A percentile compares a stretch with the other conserved stretches of the same genome.
These are phyloP conservation scores for Russula foetens DNA, from an alignment of 768 basidiomycete species.

Conservation along the genomic window DNA sequence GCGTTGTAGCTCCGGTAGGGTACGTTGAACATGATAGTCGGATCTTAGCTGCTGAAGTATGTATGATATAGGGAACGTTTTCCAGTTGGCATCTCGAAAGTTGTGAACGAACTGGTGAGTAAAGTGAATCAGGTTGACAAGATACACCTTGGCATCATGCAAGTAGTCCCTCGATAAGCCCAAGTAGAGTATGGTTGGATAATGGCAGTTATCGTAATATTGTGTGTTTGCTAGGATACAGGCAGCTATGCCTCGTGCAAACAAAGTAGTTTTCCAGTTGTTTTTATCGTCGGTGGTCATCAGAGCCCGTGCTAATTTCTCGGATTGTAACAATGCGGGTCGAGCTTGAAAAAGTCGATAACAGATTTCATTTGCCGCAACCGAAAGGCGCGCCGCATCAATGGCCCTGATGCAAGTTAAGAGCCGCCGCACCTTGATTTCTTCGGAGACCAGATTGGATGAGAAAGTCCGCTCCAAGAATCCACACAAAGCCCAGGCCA, in stretches of 20 bases:
- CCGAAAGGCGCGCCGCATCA: background rate
- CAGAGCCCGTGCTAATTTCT: background rate
- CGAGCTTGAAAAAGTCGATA: background rate
- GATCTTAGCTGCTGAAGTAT: background rate
- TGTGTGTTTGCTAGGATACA: background rate
- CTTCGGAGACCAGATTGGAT: background rate
- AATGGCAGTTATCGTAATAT: background rate
- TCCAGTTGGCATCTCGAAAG: too few species aligned
- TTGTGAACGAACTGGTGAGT: background rate
- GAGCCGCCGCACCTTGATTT: background rate
- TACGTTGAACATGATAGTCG: background rate
- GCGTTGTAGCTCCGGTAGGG: background rate
- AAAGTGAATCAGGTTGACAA: background rate
- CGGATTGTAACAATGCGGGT: too few species aligned
- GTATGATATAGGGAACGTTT: too few species aligned
- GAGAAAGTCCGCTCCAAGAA: slow-evolving; percentile 4
- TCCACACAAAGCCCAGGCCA: background rate
- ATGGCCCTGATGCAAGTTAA: background rate
- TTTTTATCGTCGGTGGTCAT: background rate
- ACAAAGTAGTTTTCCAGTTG: background rate
- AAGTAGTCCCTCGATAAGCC: background rate
- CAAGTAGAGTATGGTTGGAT: background rate
- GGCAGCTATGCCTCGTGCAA: background rate
- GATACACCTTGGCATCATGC: background rate
- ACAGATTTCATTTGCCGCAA: background rate